Evolutionary conservation across 495 filamentous ascomycete genomes (phyloP).

Genomic region (Cryomyces minteri): DNA sequence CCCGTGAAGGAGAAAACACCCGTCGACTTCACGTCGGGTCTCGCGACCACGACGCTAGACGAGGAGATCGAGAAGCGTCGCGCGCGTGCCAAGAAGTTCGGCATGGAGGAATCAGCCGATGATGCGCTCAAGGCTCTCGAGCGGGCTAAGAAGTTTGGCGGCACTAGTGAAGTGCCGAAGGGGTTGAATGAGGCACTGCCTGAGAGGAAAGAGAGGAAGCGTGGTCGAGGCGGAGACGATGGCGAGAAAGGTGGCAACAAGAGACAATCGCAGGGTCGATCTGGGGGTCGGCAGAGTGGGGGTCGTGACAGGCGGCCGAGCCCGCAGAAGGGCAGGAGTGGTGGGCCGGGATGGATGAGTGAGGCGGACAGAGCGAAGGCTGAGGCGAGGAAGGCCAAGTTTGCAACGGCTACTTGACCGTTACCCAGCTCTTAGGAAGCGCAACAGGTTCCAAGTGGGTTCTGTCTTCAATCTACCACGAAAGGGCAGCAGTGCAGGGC

Average conservation of each 20-base stretch:
- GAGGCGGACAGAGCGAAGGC: conserved; percentile 14
- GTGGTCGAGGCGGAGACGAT: not conserved
- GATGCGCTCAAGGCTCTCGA: conserved; percentile 29
- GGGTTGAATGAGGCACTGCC: conserved; percentile 20
- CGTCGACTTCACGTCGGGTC: conserved; percentile 51
- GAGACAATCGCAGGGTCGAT: not conserved
- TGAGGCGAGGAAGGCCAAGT: conserved; percentile 18
- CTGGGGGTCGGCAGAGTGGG: too few species aligned
- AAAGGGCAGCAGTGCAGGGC: too few species aligned
- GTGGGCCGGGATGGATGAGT: conserved; percentile 13
- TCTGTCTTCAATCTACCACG: not conserved
- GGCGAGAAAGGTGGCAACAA: not conserved
- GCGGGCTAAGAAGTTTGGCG: conserved; percentile 45
- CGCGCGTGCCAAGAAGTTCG: conserved; percentile 22
- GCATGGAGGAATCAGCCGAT: conserved; percentile 11
- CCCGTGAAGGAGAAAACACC: too few species aligned
- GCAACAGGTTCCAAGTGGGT: not conserved
- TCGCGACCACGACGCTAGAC: conserved; percentile 52
- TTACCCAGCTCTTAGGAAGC: not conserved
- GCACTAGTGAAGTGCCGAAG: conserved; percentile 6
- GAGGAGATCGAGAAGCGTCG: conserved; percentile 75
- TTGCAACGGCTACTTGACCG: conserved; percentile 6
- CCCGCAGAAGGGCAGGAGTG: conserved; percentile 2
- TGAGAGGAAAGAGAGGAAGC: conserved; percentile 10
- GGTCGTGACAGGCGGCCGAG: not conserved